Evolutionary conservation across 1,284 basidiomycete genomes (phyloP), one percentile per base, ranked within the genome.

Genomic region (Ganoderma resinaceum): DNA sequence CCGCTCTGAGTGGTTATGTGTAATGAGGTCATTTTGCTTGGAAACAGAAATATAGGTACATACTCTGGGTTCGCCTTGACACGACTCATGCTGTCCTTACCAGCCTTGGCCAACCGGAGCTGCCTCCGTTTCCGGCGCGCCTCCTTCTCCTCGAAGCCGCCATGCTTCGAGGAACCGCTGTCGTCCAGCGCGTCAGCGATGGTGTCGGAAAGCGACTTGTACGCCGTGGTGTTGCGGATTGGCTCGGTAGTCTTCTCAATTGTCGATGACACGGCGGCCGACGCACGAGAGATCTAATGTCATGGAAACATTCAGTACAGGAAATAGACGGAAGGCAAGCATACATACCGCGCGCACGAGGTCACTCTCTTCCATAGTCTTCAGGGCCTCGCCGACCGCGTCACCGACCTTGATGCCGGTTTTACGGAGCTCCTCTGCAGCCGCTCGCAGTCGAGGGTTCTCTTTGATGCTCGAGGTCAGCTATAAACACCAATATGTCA

Each of bases 391-490:
- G 18, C 89, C 87, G 61, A 99, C 96, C 11, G 97, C 97, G 79
- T 99, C 97, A 58, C 94, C 93, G 70, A 99, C 94, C 77, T 95
- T 95, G 66, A 97, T 88, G 72, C 98, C 98, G 18, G 91, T 88
- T 79, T 94, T 94, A 77, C 89, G 91, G 67, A 99, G 87, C 76
- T 97, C 94, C 76, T 97, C 94, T 1, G 96, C 97, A 0, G 97
- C 97, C 0, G 94, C 93, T 66, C 94, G 89, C 68, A 99, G 83
- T 66, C 90, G 86, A 11, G 98, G 98, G 78, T 99, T 99, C 82
- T 98, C 95, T 84, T 98, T 95, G 72, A 99, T 98, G 76, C 95
- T 96, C 12, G 95, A 94, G 23, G 94, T 92, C 74, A 98, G 83
- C 95, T 97, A 74, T 59, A 46, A 37, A 46, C 8, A 69, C 12